Evolutionary conservation across 1,284 basidiomycete species (phyloP).

Genomic region (Spongispora temasekensis): DNA sequence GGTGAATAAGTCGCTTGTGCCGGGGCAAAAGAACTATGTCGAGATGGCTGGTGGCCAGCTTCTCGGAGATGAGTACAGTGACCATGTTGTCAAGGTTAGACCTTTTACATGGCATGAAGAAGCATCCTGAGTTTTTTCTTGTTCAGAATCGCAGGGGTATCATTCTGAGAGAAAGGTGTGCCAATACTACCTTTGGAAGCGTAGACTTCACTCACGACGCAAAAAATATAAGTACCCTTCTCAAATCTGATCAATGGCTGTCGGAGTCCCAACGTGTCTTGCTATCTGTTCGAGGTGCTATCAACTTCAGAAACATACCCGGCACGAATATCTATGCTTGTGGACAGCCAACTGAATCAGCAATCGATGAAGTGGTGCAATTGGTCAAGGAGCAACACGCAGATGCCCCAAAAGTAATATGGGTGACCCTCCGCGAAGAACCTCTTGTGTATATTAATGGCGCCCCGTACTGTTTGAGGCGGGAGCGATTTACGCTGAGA

Average conservation of each 20-base stretch:
- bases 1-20: constrained; percentile 53
- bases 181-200: constrained; percentile 13
- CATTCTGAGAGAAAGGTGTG: constrained; percentile 84
- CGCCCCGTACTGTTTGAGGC: constrained; percentile 74
- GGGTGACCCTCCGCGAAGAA: constrained; percentile 94
- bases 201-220: neutral
- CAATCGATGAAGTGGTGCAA: constrained; percentile 82
- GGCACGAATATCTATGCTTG: constrained; percentile 87
- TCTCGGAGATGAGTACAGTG: constrained; percentile 91
- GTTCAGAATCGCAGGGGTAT: constrained; percentile 86
- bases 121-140: constrained; percentile 1
- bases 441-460: constrained; percentile 96
- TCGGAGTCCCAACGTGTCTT: constrained; percentile 66
- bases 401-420: constrained; percentile 67
- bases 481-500: constrained; percentile 78
- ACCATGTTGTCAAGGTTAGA: constrained; percentile 84
- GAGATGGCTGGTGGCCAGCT: constrained; percentile 83
- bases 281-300: constrained; percentile 82
- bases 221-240: constrained; percentile 60
- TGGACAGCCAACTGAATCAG: constrained; percentile 91
- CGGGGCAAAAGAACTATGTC: constrained; percentile 73
- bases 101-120: neutral
- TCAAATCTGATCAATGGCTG: constrained; percentile 93
- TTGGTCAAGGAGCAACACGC: constrained; percentile 69
- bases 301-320: constrained; percentile 91